These are phyloP conservation scores for Hansenula lynferdii DNA, from an alignment of 1,139 yeast species.

Conservation along the genomic window DNA sequence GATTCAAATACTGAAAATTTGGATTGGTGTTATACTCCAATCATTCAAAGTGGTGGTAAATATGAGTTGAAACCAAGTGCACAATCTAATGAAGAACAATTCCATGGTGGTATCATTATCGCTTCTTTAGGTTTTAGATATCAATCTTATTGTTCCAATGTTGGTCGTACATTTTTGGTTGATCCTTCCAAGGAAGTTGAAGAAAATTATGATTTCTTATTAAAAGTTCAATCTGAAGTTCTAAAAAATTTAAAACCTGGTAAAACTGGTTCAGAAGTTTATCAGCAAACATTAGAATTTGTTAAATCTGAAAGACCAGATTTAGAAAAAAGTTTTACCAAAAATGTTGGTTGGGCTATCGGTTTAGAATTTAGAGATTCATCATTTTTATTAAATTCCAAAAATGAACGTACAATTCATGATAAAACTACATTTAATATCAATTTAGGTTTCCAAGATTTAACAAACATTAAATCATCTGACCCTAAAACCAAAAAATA, in stretches of 20 bases:
- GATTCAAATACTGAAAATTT: conserved; percentile 71
- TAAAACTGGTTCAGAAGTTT: conserved; percentile 58
- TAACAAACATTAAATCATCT: conserved; percentile 36
- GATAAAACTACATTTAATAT: conserved; percentile 76
- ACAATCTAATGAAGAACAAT: conserved; percentile 58
- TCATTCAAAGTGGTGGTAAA: conserved; percentile 83
- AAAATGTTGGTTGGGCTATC: conserved; percentile 84
- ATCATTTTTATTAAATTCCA: conserved; percentile 64
- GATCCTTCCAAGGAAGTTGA: conserved; percentile 85
- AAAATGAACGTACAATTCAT: conserved; percentile 62
- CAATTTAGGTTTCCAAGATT: conserved; percentile 70
- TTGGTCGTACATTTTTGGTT: conserved; percentile 84
- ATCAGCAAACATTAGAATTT: conserved; percentile 54
- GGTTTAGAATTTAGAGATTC: conserved; percentile 92
- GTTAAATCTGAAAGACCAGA: conserved; percentile 59
- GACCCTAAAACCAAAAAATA: conserved; percentile 52
- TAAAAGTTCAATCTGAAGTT: conserved; percentile 63
- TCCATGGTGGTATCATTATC: conserved; percentile 76
- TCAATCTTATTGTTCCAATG: conserved; percentile 83
- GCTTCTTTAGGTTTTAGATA: conserved; percentile 86
- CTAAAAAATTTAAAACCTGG: conserved; percentile 63
- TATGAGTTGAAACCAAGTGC: conserved; percentile 87
- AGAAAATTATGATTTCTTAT: conserved; percentile 69
- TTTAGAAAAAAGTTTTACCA: conserved; percentile 60
- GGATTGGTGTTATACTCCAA: conserved; percentile 95